phyloP scores from a whole-genome alignment of 1,139 yeast genomes.

The Hanseniaspora gamundiae region DNA sequence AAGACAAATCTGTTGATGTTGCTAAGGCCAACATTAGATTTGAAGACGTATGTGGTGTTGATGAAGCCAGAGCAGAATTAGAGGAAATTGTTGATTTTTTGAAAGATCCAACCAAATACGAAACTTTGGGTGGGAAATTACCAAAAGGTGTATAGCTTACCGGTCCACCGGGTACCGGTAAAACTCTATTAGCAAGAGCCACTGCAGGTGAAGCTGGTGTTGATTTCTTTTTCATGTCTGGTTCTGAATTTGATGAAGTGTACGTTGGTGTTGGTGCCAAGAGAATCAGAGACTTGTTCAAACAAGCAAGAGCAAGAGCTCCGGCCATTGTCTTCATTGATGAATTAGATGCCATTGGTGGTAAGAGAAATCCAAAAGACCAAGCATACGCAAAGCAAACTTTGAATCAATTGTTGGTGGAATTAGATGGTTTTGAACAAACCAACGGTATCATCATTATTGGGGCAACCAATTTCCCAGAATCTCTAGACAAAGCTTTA shows the following conservation, averaged over 20 bases:
- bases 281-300: constrained; percentile 85
- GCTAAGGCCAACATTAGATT: constrained; percentile 80
- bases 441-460: constrained; percentile 87
- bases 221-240: constrained; percentile 96
- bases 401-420: constrained; percentile 86
- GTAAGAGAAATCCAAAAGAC: constrained; percentile 92
- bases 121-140: constrained; percentile 91
- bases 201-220: constrained; percentile 99
- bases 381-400: constrained; percentile 98
- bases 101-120: constrained; percentile 90
- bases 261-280: constrained; percentile 99
- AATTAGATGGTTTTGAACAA: constrained; percentile 92
- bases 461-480: constrained; percentile 98
- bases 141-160: constrained; percentile 95
- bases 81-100: constrained; percentile 95
- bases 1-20: constrained; percentile 72
- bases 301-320: constrained; percentile 87
- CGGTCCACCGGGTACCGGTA: constrained; percentile 99
- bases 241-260: constrained; percentile 94
- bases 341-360: constrained; percentile 97
- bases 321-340: constrained; percentile 96
- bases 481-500: constrained; percentile 87
- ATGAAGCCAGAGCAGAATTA: constrained; percentile 93
- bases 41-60: constrained; percentile 93
- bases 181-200: constrained; percentile 91